These are phyloP conservation scores for Phoenix roebelenii DNA, from an alignment of 176 grass and related monocot genomes.

Conservation along the genomic window DNA sequence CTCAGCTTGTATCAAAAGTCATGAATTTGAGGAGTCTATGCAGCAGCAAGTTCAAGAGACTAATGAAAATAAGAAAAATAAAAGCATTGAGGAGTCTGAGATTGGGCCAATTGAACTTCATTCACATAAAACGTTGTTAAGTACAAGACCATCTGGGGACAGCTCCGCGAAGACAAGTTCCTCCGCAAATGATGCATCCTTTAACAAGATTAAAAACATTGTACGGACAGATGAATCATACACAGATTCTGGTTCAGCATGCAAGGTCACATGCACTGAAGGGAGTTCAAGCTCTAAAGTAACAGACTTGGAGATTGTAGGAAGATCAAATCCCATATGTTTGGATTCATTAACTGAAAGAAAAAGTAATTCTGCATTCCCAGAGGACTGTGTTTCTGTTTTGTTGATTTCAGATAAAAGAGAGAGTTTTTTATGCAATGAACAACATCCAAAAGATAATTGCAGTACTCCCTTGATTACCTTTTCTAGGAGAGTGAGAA, in stretches of 20 bases:
- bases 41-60: not conserved
- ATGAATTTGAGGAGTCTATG: not conserved
- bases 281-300: not conserved
- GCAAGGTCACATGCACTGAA: not conserved
- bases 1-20: not conserved
- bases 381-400: not conserved
- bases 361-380: not conserved
- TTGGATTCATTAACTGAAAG: constrained; percentile 3
- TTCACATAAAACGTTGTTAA: not conserved
- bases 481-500: constrained; percentile 13
- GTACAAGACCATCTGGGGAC: not conserved
- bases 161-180: not conserved
- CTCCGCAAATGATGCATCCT: not conserved
- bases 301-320: not conserved
- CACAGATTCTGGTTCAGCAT: not conserved
- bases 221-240: not conserved
- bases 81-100: not conserved
- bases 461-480: constrained; percentile 6
- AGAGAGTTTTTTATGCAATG: not conserved
- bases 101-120: not conserved
- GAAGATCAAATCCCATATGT: constrained; percentile 2
- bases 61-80: not conserved
- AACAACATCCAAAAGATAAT: constrained; percentile 1
- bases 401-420: not conserved
- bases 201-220: not conserved